Conservation (phyloP, 108 stramenopile species). For the Bacterosira constricta region DNA sequence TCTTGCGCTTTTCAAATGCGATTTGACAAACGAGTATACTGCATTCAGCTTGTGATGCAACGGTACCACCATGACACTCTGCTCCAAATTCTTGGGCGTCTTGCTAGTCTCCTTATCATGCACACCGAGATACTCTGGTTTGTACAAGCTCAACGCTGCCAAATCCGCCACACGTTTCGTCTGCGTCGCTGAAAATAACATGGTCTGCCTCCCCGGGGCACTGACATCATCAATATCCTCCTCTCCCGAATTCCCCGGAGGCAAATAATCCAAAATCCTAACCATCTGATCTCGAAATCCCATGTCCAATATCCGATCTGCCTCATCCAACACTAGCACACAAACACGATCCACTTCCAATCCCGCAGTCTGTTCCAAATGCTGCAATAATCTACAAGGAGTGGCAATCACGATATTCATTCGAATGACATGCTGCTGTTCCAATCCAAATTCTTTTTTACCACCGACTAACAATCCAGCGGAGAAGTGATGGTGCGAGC, state of each 20-base stretch:
- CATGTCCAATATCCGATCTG: conserved; percentile 97
- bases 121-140: conserved; percentile 95
- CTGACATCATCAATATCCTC: conserved; percentile 25
- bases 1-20: conserved; percentile 93
- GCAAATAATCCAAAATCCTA: conserved; percentile 91
- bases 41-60: conserved; percentile 94
- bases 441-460: conserved; percentile 92
- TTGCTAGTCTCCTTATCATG: conserved; percentile 87
- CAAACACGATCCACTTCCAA: conserved; percentile 88
- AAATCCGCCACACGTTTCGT: conserved; percentile 96
- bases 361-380: conserved; percentile 97
- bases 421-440: conserved; percentile 80
- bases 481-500: conserved; percentile 87
- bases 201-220: conserved; percentile 81
- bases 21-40: conserved; percentile 96
- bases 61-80: conserved; percentile 88
- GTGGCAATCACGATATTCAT: conserved; percentile 97
- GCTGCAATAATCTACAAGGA: conserved; percentile 96
- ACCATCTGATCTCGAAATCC: conserved; percentile 97
- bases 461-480: conserved; percentile 97
- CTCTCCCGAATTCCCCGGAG: conserved; percentile 49
- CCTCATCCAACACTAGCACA: conserved; percentile 97
- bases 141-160: conserved; percentile 88
- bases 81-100: conserved; percentile 88
- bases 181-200: conserved; percentile 99